These are phyloP conservation scores for Monosporozyma yasuniensis DNA, from an alignment of 805 yeast species.

Conservation along the genomic window DNA sequence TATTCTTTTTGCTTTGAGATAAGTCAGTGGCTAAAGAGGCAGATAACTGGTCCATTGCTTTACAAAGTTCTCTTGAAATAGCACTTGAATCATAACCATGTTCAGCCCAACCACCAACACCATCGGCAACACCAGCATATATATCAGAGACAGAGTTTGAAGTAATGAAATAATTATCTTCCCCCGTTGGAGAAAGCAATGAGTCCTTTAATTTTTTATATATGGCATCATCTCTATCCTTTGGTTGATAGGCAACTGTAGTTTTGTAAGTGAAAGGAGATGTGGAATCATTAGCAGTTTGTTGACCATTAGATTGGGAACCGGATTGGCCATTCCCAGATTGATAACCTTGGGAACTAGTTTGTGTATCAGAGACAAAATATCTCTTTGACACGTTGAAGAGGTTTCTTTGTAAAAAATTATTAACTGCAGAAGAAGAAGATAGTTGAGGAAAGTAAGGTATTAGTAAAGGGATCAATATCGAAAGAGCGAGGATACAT, in stretches of 20 bases:
- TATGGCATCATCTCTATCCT: slow-evolving; percentile 49
- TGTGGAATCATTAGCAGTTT: slow-evolving; percentile 6
- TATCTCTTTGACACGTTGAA: slow-evolving; percentile 12
- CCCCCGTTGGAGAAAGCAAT: slow-evolving; percentile 60
- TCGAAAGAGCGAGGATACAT: slow-evolving; percentile 4
- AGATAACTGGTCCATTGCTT: slow-evolving; percentile 35
- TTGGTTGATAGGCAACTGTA: slow-evolving; percentile 68
- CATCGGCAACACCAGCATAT: slow-evolving; percentile 84
- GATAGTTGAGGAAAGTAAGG: slow-evolving; percentile 1
- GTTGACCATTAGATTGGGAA: not conserved
- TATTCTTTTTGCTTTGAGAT: not conserved
- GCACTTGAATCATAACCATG: slow-evolving; percentile 86
- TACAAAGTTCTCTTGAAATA: slow-evolving; percentile 71
- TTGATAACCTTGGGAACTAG: not conserved
- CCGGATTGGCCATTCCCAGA: not conserved
- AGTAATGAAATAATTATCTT: slow-evolving; percentile 60
- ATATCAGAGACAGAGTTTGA: slow-evolving; percentile 23
- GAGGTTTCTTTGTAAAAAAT: slow-evolving; percentile 4
- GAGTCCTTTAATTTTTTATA: slow-evolving; percentile 29
- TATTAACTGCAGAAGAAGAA: not conserved
- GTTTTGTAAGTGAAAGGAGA: slow-evolving; percentile 38
- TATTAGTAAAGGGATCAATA: slow-evolving; percentile 13
- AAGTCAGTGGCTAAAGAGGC: slow-evolving; percentile 3
- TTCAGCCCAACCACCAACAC: slow-evolving; percentile 96
- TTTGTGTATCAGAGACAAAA: slow-evolving; percentile 12